Evolutionary conservation across 148 eudicot species (phyloP).

Genomic region (Heliamphora exappendiculata): DNA sequence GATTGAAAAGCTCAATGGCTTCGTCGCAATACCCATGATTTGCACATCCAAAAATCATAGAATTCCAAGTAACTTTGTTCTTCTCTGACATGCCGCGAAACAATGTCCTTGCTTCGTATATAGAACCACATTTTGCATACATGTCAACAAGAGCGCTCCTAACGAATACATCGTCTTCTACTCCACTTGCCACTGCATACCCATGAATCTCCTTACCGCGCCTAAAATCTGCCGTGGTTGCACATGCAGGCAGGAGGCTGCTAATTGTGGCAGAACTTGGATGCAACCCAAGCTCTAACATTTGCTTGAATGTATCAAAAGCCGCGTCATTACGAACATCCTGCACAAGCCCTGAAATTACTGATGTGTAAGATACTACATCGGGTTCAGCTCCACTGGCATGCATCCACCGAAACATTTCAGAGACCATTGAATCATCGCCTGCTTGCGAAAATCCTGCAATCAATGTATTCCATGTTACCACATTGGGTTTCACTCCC

Average conservation of each 20-base stretch:
- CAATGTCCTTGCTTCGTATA: conserved; percentile 48
- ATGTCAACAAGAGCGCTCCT: conserved; percentile 72
- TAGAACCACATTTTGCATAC: conserved; percentile 75
- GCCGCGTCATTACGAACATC: conserved; percentile 48
- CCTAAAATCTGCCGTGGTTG: conserved; percentile 44
- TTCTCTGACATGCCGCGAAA: conserved; percentile 42
- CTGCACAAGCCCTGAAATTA: conserved; percentile 66
- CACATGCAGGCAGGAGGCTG: conserved; percentile 67
- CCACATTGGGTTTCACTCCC: conserved; percentile 51
- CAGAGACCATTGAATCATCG: conserved; percentile 50
- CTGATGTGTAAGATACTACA: conserved; percentile 78
- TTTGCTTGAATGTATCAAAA: conserved; percentile 44
- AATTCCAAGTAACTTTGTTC: conserved; percentile 80
- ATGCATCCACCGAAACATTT: conserved; percentile 51
- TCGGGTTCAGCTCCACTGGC: conserved; percentile 59
- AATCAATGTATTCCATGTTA: conserved; percentile 76
- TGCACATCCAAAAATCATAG: conserved; percentile 85
- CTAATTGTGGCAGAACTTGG: conserved; percentile 69
- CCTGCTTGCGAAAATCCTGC: conserved; percentile 63
- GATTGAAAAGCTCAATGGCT: conserved; percentile 56
- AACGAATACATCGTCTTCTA: conserved; percentile 54
- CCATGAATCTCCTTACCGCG: conserved; percentile 78
- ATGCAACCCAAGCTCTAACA: conserved; percentile 41
- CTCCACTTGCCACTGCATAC: conserved; percentile 39
- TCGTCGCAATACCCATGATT: conserved; percentile 61